Evolutionary conservation across 1,139 yeast genomes (phyloP).

Genomic region (Eremothecium sinecaudum): DNA sequence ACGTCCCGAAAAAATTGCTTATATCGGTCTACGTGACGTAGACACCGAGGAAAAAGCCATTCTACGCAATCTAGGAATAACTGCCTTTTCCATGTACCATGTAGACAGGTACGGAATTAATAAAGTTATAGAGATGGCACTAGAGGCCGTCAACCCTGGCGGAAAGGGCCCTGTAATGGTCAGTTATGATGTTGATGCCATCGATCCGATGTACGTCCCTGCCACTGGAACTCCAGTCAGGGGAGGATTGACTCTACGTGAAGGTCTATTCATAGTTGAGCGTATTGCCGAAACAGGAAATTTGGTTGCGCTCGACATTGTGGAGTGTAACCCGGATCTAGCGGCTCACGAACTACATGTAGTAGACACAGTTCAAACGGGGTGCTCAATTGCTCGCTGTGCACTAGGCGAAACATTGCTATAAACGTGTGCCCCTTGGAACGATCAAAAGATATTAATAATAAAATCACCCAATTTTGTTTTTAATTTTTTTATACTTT

Average conservation of each 20-base stretch:
- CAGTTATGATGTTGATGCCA: conserved; percentile 93
- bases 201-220: conserved; percentile 89
- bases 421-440: conserved; percentile 34
- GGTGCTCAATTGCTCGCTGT: conserved; percentile 85
- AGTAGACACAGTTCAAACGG: conserved; percentile 79
- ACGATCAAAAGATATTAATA: neutral
- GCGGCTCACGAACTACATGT: conserved; percentile 74
- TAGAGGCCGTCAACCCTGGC: conserved; percentile 66
- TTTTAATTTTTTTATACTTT: too few species aligned
- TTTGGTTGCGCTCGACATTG: conserved; percentile 79
- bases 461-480: neutral
- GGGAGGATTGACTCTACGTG: conserved; percentile 91
- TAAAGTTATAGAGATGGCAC: conserved; percentile 85
- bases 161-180: conserved; percentile 71
- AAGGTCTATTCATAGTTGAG: conserved; percentile 87
- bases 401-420: conserved; percentile 87
- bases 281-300: conserved; percentile 84
- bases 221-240: conserved; percentile 98
- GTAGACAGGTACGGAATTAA: conserved; percentile 91
- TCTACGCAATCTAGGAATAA: conserved; percentile 58
- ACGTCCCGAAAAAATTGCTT: conserved; percentile 65
- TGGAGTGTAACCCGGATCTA: conserved; percentile 85
- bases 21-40: conserved; percentile 90
- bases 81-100: conserved; percentile 94
- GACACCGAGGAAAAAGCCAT: conserved; percentile 77